These are phyloP conservation scores for Hypsizygus marmoreus DNA, from an alignment of 768 basidiomycete species.

Conservation along the genomic window DNA sequence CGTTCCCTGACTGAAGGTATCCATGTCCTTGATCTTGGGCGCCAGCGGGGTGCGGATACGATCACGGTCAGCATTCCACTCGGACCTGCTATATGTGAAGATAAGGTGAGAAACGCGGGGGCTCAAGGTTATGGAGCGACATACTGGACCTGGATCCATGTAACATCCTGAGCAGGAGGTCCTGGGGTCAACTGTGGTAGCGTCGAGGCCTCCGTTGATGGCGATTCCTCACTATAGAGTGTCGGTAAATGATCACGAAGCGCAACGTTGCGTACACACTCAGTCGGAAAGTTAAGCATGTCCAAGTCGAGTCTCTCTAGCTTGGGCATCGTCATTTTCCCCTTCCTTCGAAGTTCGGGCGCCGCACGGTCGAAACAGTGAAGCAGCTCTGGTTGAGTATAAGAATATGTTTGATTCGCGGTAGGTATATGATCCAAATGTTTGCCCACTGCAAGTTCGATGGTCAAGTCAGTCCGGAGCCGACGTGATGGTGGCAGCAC, in stretches of 20 bases:
- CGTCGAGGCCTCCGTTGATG: conserved; percentile 3
- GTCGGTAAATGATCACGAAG: neutral
- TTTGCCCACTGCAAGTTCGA: conserved; percentile 1
- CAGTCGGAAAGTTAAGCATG: conserved; percentile 7
- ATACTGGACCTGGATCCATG: conserved; percentile 17
- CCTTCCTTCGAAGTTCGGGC: too few relatives aligned
- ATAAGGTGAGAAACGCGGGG: neutral
- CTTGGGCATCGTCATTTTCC: conserved; percentile 1
- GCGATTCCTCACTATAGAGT: conserved; percentile 3
- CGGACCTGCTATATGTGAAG: conserved; percentile 11
- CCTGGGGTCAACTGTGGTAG: conserved; percentile 12
- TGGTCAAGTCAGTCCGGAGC: conserved; percentile 4
- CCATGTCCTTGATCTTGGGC: conserved; percentile 55
- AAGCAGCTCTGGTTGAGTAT: neutral
- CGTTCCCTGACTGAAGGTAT: conserved; percentile 63
- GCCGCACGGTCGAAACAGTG: too few relatives aligned
- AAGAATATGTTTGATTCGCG: neutral
- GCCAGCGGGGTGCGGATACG: conserved; percentile 39
- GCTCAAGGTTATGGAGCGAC: conserved; percentile 10
- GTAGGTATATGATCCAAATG: neutral
- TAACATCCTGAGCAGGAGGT: conserved; percentile 9
- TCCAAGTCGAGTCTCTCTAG: conserved; percentile 3
- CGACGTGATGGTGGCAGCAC: conserved; percentile 1
- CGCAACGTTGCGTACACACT: conserved; percentile 1
- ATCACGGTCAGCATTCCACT: conserved; percentile 5